phyloP scores from a whole-genome alignment of 1,139 yeast genomes.

The Sugiyamaella sp. region DNA sequence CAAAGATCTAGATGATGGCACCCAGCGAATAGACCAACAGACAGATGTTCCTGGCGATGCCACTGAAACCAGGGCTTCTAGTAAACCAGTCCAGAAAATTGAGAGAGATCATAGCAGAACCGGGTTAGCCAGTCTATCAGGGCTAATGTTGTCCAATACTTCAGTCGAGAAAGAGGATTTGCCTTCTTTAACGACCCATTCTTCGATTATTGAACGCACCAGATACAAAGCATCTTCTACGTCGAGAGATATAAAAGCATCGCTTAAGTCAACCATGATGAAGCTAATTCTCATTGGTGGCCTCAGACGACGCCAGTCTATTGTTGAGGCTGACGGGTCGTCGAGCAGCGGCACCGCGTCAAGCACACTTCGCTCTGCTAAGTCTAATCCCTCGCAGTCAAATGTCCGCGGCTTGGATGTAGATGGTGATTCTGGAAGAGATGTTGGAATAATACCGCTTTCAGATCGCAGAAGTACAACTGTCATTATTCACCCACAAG shows the following conservation, averaged over 20 bases:
- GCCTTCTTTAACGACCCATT: conserved; percentile 16
- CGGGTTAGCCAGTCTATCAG: conserved; percentile 4
- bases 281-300: conserved; percentile 25
- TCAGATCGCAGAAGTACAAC: background rate
- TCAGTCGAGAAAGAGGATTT: conserved; percentile 13
- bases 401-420: conserved; percentile 2
- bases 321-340: conserved; percentile 6
- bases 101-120: background rate
- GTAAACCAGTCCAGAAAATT: background rate
- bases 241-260: conserved; percentile 15
- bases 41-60: background rate
- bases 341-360: conserved; percentile 17
- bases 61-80: background rate
- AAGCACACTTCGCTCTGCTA: conserved; percentile 18
- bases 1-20: background rate
- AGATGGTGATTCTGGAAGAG: conserved; percentile 8
- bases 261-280: conserved; percentile 25
- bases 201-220: conserved; percentile 18
- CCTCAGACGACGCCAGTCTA: conserved; percentile 15
- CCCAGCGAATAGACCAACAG: background rate
- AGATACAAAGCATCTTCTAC: conserved; percentile 12
- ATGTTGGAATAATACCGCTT: background rate
- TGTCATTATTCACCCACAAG: background rate
- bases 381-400: conserved; percentile 10
- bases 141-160: conserved; percentile 8